phyloP scores from a whole-genome alignment of 495 filamentous ascomycete species.

The Hypomontagnella monticulosa region DNA sequence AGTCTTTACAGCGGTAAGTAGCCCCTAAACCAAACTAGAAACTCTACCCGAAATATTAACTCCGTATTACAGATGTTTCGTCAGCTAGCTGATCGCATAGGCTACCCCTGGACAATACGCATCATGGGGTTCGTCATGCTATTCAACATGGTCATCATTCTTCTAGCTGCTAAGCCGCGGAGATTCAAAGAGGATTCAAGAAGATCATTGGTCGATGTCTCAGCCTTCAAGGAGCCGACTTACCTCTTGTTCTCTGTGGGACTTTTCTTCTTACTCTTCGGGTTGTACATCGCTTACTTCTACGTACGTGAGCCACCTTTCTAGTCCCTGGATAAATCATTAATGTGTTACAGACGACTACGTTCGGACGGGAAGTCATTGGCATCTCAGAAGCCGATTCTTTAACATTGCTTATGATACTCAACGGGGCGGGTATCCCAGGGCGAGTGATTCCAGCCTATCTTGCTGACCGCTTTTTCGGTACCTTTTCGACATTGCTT shows the following conservation, averaged over 20 bases:
- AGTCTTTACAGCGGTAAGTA: not conserved
- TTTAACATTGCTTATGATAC: not conserved
- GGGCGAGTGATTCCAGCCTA: not conserved
- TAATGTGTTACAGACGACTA: not conserved
- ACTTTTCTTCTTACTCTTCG: not conserved
- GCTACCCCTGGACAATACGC: not conserved
- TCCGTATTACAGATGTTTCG: not conserved
- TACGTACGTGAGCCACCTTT: not conserved
- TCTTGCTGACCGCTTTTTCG: not conserved
- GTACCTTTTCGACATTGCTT: not conserved
- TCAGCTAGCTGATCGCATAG: not conserved
- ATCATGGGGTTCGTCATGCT: not conserved
- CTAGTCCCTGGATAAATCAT: not conserved
- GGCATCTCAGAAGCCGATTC: not conserved
- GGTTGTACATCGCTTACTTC: not conserved
- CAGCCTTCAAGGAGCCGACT: not conserved
- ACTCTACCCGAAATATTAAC: not conserved
- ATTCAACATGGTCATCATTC: not conserved
- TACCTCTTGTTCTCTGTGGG: not conserved
- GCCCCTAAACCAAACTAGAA: not conserved
- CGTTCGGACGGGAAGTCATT: not conserved
- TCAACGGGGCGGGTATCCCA: not conserved
- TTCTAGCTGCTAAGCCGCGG: not conserved
- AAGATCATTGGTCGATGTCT: not conserved
- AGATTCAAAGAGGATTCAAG: not conserved